Evolutionary conservation across 2,329 filamentous ascomycete species (phyloP).

Genomic region (Claviceps paspali): DNA sequence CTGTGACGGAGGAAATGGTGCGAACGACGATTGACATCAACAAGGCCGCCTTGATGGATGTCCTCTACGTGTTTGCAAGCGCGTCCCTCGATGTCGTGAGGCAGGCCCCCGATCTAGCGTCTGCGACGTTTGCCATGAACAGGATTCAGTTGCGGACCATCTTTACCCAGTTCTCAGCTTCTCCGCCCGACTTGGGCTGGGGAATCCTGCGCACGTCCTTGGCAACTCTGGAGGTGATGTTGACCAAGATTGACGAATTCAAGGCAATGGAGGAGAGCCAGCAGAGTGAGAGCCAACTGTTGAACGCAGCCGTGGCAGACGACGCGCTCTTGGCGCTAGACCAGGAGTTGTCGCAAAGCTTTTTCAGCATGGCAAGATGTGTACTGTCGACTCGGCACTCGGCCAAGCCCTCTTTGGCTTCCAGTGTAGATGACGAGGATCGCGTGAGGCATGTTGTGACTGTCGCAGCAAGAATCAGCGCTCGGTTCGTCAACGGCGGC

Average conservation of each 20-base stretch:
- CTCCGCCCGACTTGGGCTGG: slow-evolving; percentile 31
- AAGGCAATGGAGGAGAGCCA: slow-evolving; percentile 23
- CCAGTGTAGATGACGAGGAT: slow-evolving; percentile 11
- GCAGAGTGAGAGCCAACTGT: slow-evolving; percentile 21
- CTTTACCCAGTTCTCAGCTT: slow-evolving; percentile 31
- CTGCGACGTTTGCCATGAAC: slow-evolving; percentile 34
- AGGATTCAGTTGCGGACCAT: slow-evolving; percentile 34
- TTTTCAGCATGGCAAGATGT: slow-evolving; percentile 32
- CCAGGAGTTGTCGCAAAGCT: slow-evolving; percentile 28
- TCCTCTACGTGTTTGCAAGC: slow-evolving; percentile 31
- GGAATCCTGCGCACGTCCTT: slow-evolving; percentile 28
- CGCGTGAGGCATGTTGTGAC: slow-evolving; percentile 30
- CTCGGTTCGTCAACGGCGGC: slow-evolving; percentile 28
- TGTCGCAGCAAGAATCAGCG: slow-evolving; percentile 30
- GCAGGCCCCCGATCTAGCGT: slow-evolving; percentile 28
- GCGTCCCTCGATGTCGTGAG: slow-evolving; percentile 36
- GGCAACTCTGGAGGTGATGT: slow-evolving; percentile 31
- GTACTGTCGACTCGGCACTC: slow-evolving; percentile 15
- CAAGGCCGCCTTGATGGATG: slow-evolving; percentile 35
- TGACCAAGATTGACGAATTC: slow-evolving; percentile 29
- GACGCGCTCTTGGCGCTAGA: slow-evolving; percentile 33
- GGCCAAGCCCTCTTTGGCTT: slow-evolving; percentile 6
- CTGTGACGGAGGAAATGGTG: slow-evolving; percentile 29
- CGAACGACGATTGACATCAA: slow-evolving; percentile 36
- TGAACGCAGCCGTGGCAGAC: slow-evolving; percentile 27